phyloP scores from a whole-genome alignment of 495 filamentous ascomycete species.

The Podospora fimiseda region DNA sequence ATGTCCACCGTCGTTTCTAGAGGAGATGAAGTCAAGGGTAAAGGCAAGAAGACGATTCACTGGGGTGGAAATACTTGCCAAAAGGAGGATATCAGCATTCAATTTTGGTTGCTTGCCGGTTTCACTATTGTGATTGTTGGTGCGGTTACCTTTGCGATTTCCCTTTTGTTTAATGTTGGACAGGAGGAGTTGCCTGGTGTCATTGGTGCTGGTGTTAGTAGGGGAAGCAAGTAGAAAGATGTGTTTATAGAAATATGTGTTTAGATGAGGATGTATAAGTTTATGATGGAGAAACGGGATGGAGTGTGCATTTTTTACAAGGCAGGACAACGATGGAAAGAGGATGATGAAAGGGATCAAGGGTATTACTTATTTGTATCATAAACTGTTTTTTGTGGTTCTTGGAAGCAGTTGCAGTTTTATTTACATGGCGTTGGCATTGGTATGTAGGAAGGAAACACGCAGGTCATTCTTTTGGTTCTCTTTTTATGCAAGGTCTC shows the following conservation, averaged over 20 bases:
- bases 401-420: background rate
- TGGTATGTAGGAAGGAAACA: background rate
- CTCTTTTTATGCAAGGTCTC: background rate
- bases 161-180: constrained; percentile 72
- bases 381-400: background rate
- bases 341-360: background rate
- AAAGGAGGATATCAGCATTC: constrained; percentile 81
- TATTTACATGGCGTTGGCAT: constrained; percentile 6
- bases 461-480: background rate
- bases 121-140: constrained; percentile 60
- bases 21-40: constrained; percentile 30
- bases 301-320: background rate
- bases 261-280: background rate
- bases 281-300: background rate
- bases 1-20: constrained; percentile 39
- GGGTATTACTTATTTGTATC: background rate
- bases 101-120: constrained; percentile 76
- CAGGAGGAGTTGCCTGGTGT: constrained; percentile 75
- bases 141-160: constrained; percentile 58
- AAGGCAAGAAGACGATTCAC: constrained; percentile 28
- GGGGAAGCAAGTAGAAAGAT: constrained; percentile 20
- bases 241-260: background rate
- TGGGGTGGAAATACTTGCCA: constrained; percentile 87
- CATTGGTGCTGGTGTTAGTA: constrained; percentile 75
- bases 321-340: background rate